Percentiles rank a stretch among this genome's conserved stretches.
Conservation (phyloP, 176 grass and related monocot species). For the Cymbopogon citratus region DNA sequence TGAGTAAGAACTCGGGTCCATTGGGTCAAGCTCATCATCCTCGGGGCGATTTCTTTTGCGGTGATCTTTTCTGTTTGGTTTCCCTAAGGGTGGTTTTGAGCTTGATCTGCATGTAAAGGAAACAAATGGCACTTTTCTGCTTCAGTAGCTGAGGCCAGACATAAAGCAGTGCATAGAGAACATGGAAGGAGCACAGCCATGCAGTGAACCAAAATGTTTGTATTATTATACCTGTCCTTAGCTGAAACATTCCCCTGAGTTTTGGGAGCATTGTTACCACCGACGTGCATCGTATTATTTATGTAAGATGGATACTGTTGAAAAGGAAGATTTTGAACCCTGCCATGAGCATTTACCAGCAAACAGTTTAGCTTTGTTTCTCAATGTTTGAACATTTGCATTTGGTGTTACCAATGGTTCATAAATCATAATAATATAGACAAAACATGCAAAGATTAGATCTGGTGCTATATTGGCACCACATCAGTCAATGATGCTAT, state of each 20-base stretch:
- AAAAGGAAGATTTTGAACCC: slow-evolving; percentile 81
- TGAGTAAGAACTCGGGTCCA: slow-evolving; percentile 99
- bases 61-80: slow-evolving; percentile 52
- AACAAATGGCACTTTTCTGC: slow-evolving; percentile 7
- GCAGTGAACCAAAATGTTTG: not conserved
- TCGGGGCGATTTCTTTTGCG: slow-evolving; percentile 63
- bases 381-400: slow-evolving; percentile 1
- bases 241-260: slow-evolving; percentile 46
- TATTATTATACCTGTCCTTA: slow-evolving; percentile 57
- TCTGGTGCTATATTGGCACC: slow-evolving; percentile 10
- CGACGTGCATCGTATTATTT: slow-evolving; percentile 26
- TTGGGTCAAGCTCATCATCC: slow-evolving; percentile 92
- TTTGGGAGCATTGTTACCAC: slow-evolving; percentile 34
- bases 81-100: slow-evolving; percentile 64
- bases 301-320: slow-evolving; percentile 55
- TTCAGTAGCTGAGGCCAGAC: slow-evolving; percentile 1
- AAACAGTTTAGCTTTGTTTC: slow-evolving; percentile 15
- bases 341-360: slow-evolving; percentile 35
- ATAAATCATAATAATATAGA: slow-evolving; percentile 7
- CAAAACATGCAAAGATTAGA: slow-evolving; percentile 5
- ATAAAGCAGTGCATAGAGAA: not conserved
- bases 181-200: slow-evolving; percentile 19
- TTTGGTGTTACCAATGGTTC: not conserved
- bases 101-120: slow-evolving; percentile 36
- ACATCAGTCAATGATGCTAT: not conserved